Percentiles rank a stretch among this genome's conserved stretches.
Evolutionary conservation across 2,329 filamentous ascomycete genomes (phyloP).

Genomic region (Pyrenophora graminea): DNA sequence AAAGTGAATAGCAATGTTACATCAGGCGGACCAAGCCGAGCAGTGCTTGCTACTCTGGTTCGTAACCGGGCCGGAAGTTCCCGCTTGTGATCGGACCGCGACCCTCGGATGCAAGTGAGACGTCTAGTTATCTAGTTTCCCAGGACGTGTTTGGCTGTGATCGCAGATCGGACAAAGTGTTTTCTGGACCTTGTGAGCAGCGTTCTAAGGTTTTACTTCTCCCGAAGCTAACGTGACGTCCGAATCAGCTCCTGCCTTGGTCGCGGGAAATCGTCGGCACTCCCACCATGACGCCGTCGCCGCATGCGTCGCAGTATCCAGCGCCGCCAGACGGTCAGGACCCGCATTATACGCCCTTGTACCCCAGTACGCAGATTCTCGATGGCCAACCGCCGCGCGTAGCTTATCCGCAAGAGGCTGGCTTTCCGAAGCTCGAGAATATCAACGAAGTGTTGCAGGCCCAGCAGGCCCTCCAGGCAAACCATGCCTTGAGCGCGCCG

Average conservation of each 20-base stretch:
- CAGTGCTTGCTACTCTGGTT: background rate
- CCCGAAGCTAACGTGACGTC: slow-evolving; percentile 16
- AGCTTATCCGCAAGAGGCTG: slow-evolving; percentile 29
- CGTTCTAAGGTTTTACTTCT: background rate
- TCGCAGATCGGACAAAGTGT: background rate
- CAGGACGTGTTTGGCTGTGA: slow-evolving; percentile 1
- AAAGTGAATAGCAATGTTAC: no score
- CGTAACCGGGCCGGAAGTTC: slow-evolving; percentile 2
- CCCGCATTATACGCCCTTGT: slow-evolving; percentile 42
- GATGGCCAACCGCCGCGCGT: slow-evolving; percentile 19
- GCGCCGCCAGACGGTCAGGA: slow-evolving; percentile 24
- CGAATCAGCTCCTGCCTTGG: slow-evolving; percentile 13
- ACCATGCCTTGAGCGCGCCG: slow-evolving; percentile 34
- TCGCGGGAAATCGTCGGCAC: slow-evolving; percentile 23
- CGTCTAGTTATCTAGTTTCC: no score
- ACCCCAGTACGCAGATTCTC: slow-evolving; percentile 18
- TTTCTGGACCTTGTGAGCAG: slow-evolving; percentile 6
- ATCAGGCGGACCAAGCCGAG: no score
- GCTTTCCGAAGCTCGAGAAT: slow-evolving; percentile 44
- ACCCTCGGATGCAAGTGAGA: slow-evolving; percentile 1
- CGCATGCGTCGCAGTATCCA: slow-evolving; percentile 23
- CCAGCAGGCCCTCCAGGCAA: slow-evolving; percentile 44
- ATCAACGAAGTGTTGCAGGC: slow-evolving; percentile 44
- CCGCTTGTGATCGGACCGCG: slow-evolving; percentile 12
- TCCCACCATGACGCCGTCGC: slow-evolving; percentile 14